phyloP scores from a whole-genome alignment of 768 basidiomycete genomes.

The Boletus eberwhitei region DNA sequence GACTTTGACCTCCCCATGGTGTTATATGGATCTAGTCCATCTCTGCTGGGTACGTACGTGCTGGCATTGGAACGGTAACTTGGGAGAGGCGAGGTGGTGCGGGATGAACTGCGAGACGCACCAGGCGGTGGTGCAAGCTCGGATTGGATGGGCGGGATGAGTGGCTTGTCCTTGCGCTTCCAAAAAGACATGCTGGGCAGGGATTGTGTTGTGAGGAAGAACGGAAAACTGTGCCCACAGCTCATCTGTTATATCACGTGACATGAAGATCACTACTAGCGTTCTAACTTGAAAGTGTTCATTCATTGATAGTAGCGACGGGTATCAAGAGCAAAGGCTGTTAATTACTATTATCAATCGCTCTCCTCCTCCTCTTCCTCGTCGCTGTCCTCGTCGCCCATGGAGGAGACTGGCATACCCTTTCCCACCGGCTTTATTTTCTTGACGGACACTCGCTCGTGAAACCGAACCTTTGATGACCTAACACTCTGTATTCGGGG shows the following conservation, averaged over 20 bases:
- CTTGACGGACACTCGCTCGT: conserved; percentile 77
- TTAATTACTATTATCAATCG: conserved; percentile 32
- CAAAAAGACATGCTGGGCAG: conserved; percentile 35
- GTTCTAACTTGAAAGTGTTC: no score
- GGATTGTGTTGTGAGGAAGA: not conserved
- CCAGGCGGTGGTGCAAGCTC: conserved; percentile 26
- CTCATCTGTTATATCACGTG: conserved; percentile 8
- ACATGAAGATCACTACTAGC: not conserved
- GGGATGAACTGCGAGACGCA: conserved; percentile 29
- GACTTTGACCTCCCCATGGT: conserved; percentile 26
- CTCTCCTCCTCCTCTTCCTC: conserved; percentile 36
- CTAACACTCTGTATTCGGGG: conserved; percentile 16
- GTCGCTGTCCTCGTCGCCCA: conserved; percentile 33
- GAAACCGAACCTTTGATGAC: conserved; percentile 64
- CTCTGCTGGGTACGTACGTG: conserved; percentile 68
- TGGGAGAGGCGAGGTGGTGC: conserved; percentile 38
- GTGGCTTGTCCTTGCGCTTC: conserved; percentile 60
- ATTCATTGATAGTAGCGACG: not conserved
- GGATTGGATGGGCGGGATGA: conserved; percentile 65
- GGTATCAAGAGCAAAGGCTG: conserved; percentile 1
- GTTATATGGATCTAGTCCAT: conserved; percentile 54
- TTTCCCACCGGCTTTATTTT: conserved; percentile 74
- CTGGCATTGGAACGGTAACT: conserved; percentile 49
- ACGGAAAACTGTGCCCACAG: conserved; percentile 2
- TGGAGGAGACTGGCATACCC: conserved; percentile 49